Conservation (phyloP, 257 asterid genomes). For the Petrea volubilis region DNA sequence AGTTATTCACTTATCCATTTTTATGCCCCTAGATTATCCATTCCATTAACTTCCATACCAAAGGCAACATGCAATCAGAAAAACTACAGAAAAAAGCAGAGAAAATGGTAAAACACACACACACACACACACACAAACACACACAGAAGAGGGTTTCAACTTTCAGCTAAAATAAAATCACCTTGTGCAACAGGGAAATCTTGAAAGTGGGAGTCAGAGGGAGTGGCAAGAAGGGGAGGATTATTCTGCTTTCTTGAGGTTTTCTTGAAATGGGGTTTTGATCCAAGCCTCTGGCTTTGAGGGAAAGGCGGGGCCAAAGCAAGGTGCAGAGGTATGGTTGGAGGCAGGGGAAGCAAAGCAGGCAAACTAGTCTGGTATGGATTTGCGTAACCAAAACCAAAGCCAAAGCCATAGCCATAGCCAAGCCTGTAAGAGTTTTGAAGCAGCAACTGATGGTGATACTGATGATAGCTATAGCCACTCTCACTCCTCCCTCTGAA, state of each 20-base stretch:
- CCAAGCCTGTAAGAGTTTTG: slow-evolving; percentile 41
- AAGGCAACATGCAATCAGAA: slow-evolving; percentile 7
- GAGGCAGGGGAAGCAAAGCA: slow-evolving; percentile 83
- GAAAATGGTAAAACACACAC: background rate
- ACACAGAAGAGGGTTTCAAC: slow-evolving; percentile 7
- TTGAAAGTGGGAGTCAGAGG: slow-evolving; percentile 53
- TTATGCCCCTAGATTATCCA: too few species aligned
- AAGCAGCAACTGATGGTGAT: slow-evolving; percentile 52
- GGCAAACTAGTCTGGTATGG: slow-evolving; percentile 61
- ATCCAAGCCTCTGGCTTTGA: slow-evolving; percentile 50
- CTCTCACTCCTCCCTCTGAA: slow-evolving; percentile 28
- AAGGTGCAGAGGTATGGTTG: slow-evolving; percentile 55
- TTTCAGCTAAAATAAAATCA: slow-evolving; percentile 16
- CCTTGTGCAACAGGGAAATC: slow-evolving; percentile 54
- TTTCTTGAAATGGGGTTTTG: slow-evolving; percentile 58
- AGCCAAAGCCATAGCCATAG: slow-evolving; percentile 44
- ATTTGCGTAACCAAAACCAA: slow-evolving; percentile 42
- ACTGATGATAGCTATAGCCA: slow-evolving; percentile 35
- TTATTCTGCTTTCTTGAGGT: slow-evolving; percentile 35
- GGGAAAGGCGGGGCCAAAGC: slow-evolving; percentile 42
- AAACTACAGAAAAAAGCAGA: background rate
- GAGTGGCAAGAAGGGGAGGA: slow-evolving; percentile 45
- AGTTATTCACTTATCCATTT: background rate
- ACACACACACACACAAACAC: background rate
- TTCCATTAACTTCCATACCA: background rate